Percentiles rank a stretch among this genome's conserved stretches.
These are phyloP conservation scores for Fusarium graminum DNA, from an alignment of 2,329 filamentous ascomycete genomes.

Conservation along the genomic window DNA sequence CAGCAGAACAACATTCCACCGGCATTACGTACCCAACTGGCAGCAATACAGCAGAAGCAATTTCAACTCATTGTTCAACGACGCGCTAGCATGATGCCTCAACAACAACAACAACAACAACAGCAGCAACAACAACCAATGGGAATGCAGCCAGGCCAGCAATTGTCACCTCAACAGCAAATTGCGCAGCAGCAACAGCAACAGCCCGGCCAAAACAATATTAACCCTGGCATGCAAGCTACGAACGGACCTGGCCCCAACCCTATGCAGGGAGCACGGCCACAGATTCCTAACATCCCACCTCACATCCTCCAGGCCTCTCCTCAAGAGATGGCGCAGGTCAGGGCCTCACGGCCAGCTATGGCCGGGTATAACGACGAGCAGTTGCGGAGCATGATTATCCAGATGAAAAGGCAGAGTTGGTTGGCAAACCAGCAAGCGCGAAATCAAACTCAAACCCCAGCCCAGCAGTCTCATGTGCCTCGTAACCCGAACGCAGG, in stretches of 20 bases:
- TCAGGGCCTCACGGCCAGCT: constrained; percentile 48
- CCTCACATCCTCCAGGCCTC: constrained; percentile 53
- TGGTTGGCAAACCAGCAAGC: constrained; percentile 52
- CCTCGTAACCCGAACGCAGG: constrained; percentile 48
- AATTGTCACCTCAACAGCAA: constrained; percentile 34
- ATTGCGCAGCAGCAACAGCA: constrained; percentile 44
- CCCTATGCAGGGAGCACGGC: constrained; percentile 47
- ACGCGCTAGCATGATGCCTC: constrained; percentile 49
- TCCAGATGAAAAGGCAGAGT: constrained; percentile 52
- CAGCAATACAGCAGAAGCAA: constrained; percentile 56
- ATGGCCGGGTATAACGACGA: constrained; percentile 52
- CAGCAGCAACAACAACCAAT: constrained; percentile 41
- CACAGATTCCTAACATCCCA: constrained; percentile 48
- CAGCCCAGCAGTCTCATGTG: constrained; percentile 54
- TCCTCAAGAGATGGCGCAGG: constrained; percentile 52
- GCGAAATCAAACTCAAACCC: constrained; percentile 52
- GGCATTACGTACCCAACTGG: constrained; percentile 52
- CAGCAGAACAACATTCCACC: constrained; percentile 54
- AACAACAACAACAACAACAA: constrained; percentile 45
- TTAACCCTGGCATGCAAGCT: constrained; percentile 45
- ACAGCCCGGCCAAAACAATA: constrained; percentile 51
- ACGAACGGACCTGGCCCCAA: constrained; percentile 47
- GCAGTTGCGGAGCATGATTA: constrained; percentile 51
- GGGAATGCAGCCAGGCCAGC: constrained; percentile 29
- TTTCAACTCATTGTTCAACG: constrained; percentile 54